Evolutionary conservation across 495 filamentous ascomycete genomes (phyloP).

Genomic region (Aspergillus panamensis): DNA sequence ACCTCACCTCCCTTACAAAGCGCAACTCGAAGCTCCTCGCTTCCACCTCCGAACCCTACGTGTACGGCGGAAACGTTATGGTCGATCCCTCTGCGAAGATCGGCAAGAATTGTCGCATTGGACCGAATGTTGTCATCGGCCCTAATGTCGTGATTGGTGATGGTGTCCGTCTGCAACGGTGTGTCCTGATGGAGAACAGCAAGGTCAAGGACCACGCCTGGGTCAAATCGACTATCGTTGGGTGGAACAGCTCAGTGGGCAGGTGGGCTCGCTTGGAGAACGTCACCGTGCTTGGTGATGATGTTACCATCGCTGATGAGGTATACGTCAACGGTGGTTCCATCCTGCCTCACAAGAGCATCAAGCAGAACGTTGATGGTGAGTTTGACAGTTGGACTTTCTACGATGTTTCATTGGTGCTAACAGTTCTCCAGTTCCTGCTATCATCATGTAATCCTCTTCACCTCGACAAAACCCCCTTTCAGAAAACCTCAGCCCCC

Average conservation of each 20-base stretch:
- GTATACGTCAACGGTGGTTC: conserved; percentile 98
- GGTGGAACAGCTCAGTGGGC: conserved; percentile 96
- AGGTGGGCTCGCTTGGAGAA: conserved; percentile 97
- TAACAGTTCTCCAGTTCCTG: conserved; percentile 53
- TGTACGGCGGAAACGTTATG: conserved; percentile 94
- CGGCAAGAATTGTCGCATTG: conserved; percentile 97
- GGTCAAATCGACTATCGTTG: conserved; percentile 98
- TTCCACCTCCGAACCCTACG: conserved; percentile 69
- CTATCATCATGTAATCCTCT: conserved; percentile 75
- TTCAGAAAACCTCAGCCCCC: conserved; percentile 14
- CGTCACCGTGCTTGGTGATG: conserved; percentile 93
- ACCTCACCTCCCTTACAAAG: conserved; percentile 90
- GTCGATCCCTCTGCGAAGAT: conserved; percentile 95
- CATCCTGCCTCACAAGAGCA: conserved; percentile 96
- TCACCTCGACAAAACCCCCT: conserved; percentile 36
- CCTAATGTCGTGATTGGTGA: conserved; percentile 94
- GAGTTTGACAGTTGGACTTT: conserved; percentile 27
- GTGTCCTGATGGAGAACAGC: conserved; percentile 80
- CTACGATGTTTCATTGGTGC: not conserved
- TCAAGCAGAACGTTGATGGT: conserved; percentile 97
- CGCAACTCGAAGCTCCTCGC: conserved; percentile 84
- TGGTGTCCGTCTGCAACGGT: conserved; percentile 90
- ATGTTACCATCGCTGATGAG: conserved; percentile 98
- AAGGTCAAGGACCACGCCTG: conserved; percentile 99
- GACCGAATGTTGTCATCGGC: conserved; percentile 95